Conservation (phyloP, 768 basidiomycete species). For the Suillus americanus region DNA sequence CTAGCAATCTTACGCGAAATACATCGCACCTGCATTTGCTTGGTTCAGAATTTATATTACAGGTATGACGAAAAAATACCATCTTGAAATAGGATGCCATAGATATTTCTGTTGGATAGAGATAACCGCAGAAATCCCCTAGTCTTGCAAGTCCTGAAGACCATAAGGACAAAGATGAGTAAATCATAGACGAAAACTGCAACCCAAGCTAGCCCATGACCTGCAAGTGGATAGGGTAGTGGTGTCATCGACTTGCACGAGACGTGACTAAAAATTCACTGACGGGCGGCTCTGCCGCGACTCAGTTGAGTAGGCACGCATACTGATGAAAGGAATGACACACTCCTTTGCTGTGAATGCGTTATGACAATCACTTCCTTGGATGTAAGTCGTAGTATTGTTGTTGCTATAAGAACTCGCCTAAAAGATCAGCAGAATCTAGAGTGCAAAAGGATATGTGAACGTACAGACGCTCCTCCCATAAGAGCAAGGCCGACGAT, state of each 20-base stretch:
- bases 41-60: not conserved
- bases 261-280: not conserved
- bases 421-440: slow-evolving; percentile 23
- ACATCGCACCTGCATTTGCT: slow-evolving; percentile 46
- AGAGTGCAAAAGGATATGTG: not conserved
- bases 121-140: slow-evolving; percentile 21
- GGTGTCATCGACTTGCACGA: not conserved
- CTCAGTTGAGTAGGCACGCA: not conserved
- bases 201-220: slow-evolving; percentile 45
- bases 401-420: slow-evolving; percentile 46
- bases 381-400: slow-evolving; percentile 15
- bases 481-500: slow-evolving; percentile 31
- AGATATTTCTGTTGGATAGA: slow-evolving; percentile 32
- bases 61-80: slow-evolving; percentile 34
- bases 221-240: slow-evolving; percentile 14
- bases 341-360: slow-evolving; percentile 6
- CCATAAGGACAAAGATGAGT: slow-evolving; percentile 47
- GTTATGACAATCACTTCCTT: slow-evolving; percentile 26
- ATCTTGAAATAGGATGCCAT: slow-evolving; percentile 48
- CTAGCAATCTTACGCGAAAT: slow-evolving; percentile 47
- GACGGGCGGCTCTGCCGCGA: not conserved
- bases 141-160: slow-evolving; percentile 43
- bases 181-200: slow-evolving; percentile 51
- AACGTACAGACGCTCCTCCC: slow-evolving; percentile 36
- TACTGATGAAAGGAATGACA: not conserved